Base-by-base conservation (phyloP, 108 stramenopile genomes). In the Nannochloropsis granulata region DNA sequence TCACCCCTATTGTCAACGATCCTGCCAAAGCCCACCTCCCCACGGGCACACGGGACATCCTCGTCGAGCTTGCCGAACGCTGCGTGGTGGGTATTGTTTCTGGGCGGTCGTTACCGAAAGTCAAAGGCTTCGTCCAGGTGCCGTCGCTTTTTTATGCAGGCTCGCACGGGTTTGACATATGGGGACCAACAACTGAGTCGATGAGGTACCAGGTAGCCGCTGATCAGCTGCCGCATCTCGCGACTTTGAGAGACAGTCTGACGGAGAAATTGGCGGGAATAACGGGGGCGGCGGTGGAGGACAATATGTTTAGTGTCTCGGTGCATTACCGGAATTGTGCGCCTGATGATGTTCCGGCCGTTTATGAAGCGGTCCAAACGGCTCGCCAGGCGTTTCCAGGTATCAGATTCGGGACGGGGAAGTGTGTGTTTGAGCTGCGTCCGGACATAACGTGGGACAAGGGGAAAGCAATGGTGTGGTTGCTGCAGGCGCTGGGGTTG, bases 391-490 rank as follows among this genome's bases (percentile, higher is more conserved):
- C 80, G 43, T 42, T 44, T 80, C 24, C 79, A 79, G 34, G 80
- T 45, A 83, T 87, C 19, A 82, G 87, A 12, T 83, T 86, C 78
- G 25, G 78, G 34, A 43, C 43, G 26, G 87, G 87, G 44, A 88
- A 88, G 44, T 44, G 83, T 82, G 87, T 88, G n/a, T 88, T 83
- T 78, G 88, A 88, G 44, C 88, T 88, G 34, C 88, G 86, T 78
- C 88, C 88, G 13, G 85, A 86, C 43, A 84, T 86, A 34, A 43
- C 71, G n/a, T 88, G 88, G 88, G 79, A 88, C 86, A 88, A 88
- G 83, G 88, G 88, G 12, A 79, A 83, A 43, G 88, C 88, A 19
- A 85, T 86, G 44, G 23, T 88, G n/a, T 88, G 86, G 86, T 25
- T 88, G n/a, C 86, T 88, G 23, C 83, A 86, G 45, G 83, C 79